These are phyloP conservation scores for Solanum pennellii DNA, from an alignment of 257 asterid species.

Conservation along the genomic window DNA sequence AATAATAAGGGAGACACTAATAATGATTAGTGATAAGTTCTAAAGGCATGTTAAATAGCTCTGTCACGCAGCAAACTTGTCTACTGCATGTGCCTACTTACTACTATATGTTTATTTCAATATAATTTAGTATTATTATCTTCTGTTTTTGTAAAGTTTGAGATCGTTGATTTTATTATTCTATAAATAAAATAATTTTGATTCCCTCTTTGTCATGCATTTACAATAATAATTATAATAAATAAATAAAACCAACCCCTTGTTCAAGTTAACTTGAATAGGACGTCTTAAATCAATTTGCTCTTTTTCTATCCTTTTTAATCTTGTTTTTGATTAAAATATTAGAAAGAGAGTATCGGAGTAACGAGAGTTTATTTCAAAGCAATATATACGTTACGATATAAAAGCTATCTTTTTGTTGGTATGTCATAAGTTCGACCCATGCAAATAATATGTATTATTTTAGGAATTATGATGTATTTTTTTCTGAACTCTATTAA, in stretches of 20 bases:
- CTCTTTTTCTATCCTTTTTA: background rate
- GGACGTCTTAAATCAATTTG: background rate
- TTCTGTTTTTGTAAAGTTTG: background rate
- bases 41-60: conserved; percentile 21
- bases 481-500: background rate
- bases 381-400: background rate
- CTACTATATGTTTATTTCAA: background rate
- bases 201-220: background rate
- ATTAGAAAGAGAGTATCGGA: background rate
- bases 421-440: background rate
- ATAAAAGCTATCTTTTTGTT: background rate
- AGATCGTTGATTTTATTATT: background rate
- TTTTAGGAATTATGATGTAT: background rate
- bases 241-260: background rate
- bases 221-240: background rate
- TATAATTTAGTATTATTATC: background rate
- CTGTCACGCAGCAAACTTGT: conserved; percentile 9
- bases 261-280: background rate
- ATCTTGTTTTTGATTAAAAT: background rate
- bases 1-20: conserved; percentile 24
- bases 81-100: background rate
- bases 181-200: background rate
- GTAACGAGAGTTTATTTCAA: background rate
- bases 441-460: background rate
- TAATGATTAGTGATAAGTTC: conserved; percentile 42